Conservation (phyloP, 2,329 filamentous ascomycete genomes). For the Diatrype stigma region DNA sequence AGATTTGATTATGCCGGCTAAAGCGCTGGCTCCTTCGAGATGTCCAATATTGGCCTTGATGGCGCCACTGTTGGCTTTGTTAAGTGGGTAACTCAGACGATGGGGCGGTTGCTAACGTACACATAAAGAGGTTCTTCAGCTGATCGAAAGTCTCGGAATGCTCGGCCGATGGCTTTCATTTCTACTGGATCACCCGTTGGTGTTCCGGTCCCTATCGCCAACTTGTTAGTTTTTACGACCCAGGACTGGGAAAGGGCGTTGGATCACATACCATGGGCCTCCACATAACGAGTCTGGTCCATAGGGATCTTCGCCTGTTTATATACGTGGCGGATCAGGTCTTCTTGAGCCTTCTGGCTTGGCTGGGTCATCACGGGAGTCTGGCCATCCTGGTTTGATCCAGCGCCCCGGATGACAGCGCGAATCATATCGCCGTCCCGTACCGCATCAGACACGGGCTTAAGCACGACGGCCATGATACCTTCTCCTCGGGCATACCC, state of each 20-base stretch:
- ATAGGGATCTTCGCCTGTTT: conserved; percentile 17
- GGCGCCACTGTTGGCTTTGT: conserved; percentile 14
- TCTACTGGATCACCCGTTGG: conserved; percentile 38
- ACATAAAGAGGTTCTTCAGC: conserved; percentile 20
- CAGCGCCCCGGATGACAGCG: conserved; percentile 30
- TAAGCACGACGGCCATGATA: conserved; percentile 45
- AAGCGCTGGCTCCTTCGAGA: conserved; percentile 21
- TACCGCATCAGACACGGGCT: conserved; percentile 44
- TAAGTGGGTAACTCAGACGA: conserved; percentile 1
- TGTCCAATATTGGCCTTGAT: conserved; percentile 24
- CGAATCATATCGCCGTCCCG: conserved; percentile 33
- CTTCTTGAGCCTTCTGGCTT: conserved; percentile 26
- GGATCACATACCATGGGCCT: conserved; percentile 24
- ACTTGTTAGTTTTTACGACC: not conserved
- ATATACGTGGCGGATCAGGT: conserved; percentile 30
- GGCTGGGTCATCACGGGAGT: conserved; percentile 26
- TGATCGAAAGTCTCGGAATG: conserved; percentile 18
- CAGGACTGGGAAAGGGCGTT: not conserved
- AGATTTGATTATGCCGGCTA: conserved; percentile 28
- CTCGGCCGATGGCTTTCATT: conserved; percentile 31
- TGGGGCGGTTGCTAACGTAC: conserved; percentile 20
- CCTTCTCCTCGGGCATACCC: conserved; percentile 46
- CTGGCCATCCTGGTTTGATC: conserved; percentile 26
- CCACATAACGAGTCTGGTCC: conserved; percentile 23
- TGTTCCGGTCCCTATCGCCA: conserved; percentile 35